These are phyloP conservation scores for Leccinellum luteum DNA, from an alignment of 768 basidiomycete genomes.

Conservation along the genomic window DNA sequence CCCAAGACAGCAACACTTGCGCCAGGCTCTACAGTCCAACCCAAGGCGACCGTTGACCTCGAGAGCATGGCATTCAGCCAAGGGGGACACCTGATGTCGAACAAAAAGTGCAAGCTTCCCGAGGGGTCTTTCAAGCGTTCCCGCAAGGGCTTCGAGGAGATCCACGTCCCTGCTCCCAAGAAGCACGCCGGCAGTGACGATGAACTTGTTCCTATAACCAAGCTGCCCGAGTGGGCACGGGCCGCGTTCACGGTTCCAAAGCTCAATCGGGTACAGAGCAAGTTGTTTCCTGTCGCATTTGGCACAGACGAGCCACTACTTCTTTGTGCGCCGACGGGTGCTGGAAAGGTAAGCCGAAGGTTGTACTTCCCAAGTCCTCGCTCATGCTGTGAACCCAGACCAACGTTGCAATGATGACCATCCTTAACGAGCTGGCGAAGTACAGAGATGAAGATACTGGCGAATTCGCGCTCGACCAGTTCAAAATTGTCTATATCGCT, in stretches of 20 bases:
- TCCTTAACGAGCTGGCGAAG: slow-evolving; percentile 87
- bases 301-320: slow-evolving; percentile 93
- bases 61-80: slow-evolving; percentile 96
- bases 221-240: slow-evolving; percentile 83
- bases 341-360: slow-evolving; percentile 78
- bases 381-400: slow-evolving; percentile 53
- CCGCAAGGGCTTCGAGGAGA: slow-evolving; percentile 96
- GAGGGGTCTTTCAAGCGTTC: slow-evolving; percentile 97
- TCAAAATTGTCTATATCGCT: slow-evolving; percentile 97
- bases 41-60: slow-evolving; percentile 82
- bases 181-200: slow-evolving; percentile 58
- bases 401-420: slow-evolving; percentile 94
- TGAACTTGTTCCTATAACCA: slow-evolving; percentile 68
- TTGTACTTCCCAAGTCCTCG: background rate
- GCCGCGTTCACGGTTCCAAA: slow-evolving; percentile 79
- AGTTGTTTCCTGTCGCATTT: slow-evolving; percentile 89
- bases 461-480: slow-evolving; percentile 77
- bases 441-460: slow-evolving; percentile 82
- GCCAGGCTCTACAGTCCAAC: slow-evolving; percentile 84
- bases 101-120: slow-evolving; percentile 97
- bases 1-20: slow-evolving; percentile 85
- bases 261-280: slow-evolving; percentile 92
- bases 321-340: slow-evolving; percentile 97
- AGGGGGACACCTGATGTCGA: slow-evolving; percentile 96
- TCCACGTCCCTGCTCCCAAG: slow-evolving; percentile 94